These are phyloP conservation scores for Fistulifera pelliculosa DNA, from an alignment of 108 stramenopile genomes.

Conservation along the genomic window DNA sequence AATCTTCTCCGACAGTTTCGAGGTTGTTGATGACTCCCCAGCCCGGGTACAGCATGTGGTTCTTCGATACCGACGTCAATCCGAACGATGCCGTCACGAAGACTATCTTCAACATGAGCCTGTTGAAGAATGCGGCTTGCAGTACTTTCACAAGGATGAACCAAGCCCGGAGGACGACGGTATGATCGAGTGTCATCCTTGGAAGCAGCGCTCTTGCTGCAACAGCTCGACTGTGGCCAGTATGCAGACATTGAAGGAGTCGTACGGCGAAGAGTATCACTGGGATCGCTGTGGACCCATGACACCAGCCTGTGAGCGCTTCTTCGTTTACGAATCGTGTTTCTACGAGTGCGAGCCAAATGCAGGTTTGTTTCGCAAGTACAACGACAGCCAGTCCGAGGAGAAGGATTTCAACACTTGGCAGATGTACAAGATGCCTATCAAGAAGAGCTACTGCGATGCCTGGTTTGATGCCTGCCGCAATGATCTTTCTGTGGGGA, in stretches of 20 bases:
- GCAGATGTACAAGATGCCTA: conserved; percentile 25
- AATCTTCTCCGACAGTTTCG: conserved; percentile 5
- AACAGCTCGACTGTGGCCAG: background rate
- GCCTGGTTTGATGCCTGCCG: conserved; percentile 25
- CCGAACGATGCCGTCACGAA: conserved; percentile 5
- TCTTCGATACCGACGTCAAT: conserved; percentile 10
- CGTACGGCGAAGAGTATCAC: no score
- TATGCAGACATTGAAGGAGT: no score
- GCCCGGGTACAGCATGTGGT: conserved; percentile 11
- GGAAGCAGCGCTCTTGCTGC: conserved; percentile 5
- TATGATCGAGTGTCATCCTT: conserved; percentile 6
- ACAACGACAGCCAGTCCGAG: conserved; percentile 3
- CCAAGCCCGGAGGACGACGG: conserved; percentile 3
- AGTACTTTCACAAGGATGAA: conserved; percentile 12
- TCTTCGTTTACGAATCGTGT: no score
- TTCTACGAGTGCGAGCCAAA: conserved; percentile 2
- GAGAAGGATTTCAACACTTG: conserved; percentile 9
- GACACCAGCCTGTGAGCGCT: no score
- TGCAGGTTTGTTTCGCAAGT: conserved; percentile 5
- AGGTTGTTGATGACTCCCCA: conserved; percentile 7
- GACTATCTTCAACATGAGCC: background rate
- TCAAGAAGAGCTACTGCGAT: conserved; percentile 23
- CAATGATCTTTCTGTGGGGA: conserved; percentile 16
- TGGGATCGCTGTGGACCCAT: no score
- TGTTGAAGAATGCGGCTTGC: conserved; percentile 2